Conservation (phyloP, 306 rosid genomes). For the Medicago arabica region DNA sequence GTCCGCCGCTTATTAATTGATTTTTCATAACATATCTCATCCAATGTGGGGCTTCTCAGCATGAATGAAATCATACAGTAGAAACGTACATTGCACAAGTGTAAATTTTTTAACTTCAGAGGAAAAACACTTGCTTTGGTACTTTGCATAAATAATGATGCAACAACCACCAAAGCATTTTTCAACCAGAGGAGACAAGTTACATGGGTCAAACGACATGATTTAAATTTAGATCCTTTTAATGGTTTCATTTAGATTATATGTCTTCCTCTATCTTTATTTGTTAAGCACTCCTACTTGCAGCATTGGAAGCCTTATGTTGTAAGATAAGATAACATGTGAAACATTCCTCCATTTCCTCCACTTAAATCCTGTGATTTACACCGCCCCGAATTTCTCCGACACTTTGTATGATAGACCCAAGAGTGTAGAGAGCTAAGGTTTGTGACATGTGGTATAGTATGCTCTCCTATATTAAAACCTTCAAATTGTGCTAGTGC, state of each 20-base stretch:
- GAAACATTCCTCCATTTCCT: constrained; percentile 6
- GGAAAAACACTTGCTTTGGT: too few relatives aligned
- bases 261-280: background rate
- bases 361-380: background rate
- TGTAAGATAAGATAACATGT: background rate
- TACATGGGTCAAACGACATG: too few relatives aligned
- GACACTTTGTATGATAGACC: background rate
- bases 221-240: background rate
- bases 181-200: too few relatives aligned
- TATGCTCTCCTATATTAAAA: background rate
- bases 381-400: background rate
- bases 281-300: background rate
- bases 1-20: too few relatives aligned
- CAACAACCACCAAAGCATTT: too few relatives aligned
- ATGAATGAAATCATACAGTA: too few relatives aligned
- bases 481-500: background rate
- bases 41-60: too few relatives aligned
- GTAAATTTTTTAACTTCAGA: too few relatives aligned
- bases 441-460: background rate
- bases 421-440: background rate
- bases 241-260: constrained; percentile 1
- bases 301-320: constrained; percentile 3
- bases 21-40: too few relatives aligned
- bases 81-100: too few relatives aligned
- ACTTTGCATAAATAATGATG: too few relatives aligned